Conservation (phyloP, 1,139 yeast genomes). For the Magnusiomyces magnusii region DNA sequence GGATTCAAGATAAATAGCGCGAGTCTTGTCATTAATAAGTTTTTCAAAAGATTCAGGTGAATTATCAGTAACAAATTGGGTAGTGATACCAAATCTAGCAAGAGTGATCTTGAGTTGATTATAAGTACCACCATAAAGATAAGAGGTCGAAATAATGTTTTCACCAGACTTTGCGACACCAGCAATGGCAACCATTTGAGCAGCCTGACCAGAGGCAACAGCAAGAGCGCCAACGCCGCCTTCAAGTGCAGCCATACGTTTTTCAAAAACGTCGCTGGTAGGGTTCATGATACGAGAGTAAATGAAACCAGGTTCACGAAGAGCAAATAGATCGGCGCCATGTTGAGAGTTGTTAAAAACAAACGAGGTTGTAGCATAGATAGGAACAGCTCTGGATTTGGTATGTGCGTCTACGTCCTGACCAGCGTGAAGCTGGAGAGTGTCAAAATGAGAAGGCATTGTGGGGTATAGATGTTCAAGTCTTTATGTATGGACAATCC, state of each 20-base stretch:
- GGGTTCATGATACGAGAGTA: conserved; percentile 93
- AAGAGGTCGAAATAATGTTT: conserved; percentile 82
- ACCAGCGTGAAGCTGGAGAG: conserved; percentile 93
- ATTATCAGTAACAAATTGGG: conserved; percentile 77
- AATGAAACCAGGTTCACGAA: conserved; percentile 73
- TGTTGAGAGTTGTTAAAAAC: conserved; percentile 82
- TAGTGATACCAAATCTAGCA: conserved; percentile 78
- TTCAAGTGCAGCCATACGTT: conserved; percentile 87
- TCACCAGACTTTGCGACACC: conserved; percentile 86
- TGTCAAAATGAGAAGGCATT: conserved; percentile 58
- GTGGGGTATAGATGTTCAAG: not conserved
- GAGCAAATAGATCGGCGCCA: conserved; percentile 84
- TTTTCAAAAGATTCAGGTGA: conserved; percentile 58
- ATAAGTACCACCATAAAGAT: conserved; percentile 91
- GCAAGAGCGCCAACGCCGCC: conserved; percentile 89
- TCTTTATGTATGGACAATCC: not conserved
- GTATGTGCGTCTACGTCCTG: conserved; percentile 51
- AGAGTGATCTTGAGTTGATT: conserved; percentile 91
- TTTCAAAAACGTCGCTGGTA: conserved; percentile 82
- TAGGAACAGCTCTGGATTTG: conserved; percentile 84
- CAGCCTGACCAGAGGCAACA: conserved; percentile 93
- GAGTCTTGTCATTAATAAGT: conserved; percentile 73
- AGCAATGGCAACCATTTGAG: conserved; percentile 77
- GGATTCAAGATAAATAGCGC: conserved; percentile 82
- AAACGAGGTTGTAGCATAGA: conserved; percentile 62